Evolutionary conservation across 2,329 filamentous ascomycete species (phyloP).

Genomic region (Fusarium sp.): DNA sequence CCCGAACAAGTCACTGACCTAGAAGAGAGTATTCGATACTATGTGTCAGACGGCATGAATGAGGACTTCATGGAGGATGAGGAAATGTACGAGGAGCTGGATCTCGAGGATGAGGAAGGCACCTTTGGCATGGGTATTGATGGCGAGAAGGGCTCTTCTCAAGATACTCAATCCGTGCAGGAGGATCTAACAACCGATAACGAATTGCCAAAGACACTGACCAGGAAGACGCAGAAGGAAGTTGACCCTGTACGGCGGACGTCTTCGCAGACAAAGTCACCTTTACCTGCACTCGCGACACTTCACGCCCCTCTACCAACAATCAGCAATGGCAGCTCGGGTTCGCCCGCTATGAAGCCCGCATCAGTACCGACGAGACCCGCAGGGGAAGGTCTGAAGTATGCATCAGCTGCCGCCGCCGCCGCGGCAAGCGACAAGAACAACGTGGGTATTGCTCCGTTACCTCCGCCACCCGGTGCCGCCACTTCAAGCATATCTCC

Average conservation of each 20-base stretch:
- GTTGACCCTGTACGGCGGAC: conserved; percentile 71
- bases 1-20: conserved; percentile 87
- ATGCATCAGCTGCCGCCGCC: conserved; percentile 94
- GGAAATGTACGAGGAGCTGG: conserved; percentile 92
- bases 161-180: conserved; percentile 92
- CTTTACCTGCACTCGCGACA: conserved; percentile 90
- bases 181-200: conserved; percentile 78
- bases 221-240: conserved; percentile 73
- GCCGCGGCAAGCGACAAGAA: conserved; percentile 89
- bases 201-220: conserved; percentile 61
- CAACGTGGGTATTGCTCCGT: conserved; percentile 91
- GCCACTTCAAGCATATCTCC: conserved; percentile 59
- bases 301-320: conserved; percentile 80
- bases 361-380: conserved; percentile 86
- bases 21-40: conserved; percentile 94
- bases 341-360: conserved; percentile 85
- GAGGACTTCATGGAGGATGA: conserved; percentile 95
- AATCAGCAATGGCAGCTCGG: conserved; percentile 68
- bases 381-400: conserved; percentile 92
- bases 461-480: conserved; percentile 87
- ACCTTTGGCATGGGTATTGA: conserved; percentile 84
- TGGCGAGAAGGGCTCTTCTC: conserved; percentile 90
- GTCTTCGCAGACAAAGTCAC: conserved; percentile 94
- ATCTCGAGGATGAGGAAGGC: conserved; percentile 92
- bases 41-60: conserved; percentile 89